Evolutionary conservation across 257 asterid species (phyloP).

Genomic region (Jaltomata sinuosa): DNA sequence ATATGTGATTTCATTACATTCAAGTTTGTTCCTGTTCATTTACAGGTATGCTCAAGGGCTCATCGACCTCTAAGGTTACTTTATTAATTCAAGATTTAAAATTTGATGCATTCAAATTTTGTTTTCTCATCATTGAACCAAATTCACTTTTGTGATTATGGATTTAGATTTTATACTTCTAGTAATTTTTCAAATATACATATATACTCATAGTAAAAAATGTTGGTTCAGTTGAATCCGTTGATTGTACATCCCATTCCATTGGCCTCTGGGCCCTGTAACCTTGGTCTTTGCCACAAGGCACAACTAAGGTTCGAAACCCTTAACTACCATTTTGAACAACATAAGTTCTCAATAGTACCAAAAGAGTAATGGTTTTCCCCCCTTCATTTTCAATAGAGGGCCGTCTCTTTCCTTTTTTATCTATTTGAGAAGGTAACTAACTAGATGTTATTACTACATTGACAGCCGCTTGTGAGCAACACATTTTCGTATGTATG

Average conservation of each 20-base stretch:
- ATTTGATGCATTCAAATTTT: background rate
- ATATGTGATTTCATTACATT: slow-evolving; percentile 74
- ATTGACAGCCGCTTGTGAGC: slow-evolving; percentile 71
- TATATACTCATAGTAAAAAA: no score
- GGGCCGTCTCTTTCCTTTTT: background rate
- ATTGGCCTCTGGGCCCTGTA: background rate
- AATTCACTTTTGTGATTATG: background rate
- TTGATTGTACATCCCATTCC: no score
- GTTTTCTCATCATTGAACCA: background rate
- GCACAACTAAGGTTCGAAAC: background rate
- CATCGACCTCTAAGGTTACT: background rate
- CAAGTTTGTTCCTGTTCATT: slow-evolving; percentile 78
- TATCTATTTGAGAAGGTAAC: background rate
- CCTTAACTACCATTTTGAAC: background rate
- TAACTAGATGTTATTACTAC: background rate
- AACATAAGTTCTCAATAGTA: background rate
- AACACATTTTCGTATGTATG: slow-evolving; percentile 72
- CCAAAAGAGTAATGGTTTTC: background rate
- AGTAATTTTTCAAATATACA: background rate
- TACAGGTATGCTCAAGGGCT: slow-evolving; percentile 43
- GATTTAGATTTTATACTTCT: no score
- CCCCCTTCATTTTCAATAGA: background rate
- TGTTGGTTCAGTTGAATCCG: background rate
- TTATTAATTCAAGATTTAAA: background rate
- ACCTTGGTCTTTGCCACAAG: background rate